Evolutionary conservation across 1,284 basidiomycete genomes (phyloP), one percentile per base, ranked within the genome.

Genomic region (Austroboletus novae-zelandiae): DNA sequence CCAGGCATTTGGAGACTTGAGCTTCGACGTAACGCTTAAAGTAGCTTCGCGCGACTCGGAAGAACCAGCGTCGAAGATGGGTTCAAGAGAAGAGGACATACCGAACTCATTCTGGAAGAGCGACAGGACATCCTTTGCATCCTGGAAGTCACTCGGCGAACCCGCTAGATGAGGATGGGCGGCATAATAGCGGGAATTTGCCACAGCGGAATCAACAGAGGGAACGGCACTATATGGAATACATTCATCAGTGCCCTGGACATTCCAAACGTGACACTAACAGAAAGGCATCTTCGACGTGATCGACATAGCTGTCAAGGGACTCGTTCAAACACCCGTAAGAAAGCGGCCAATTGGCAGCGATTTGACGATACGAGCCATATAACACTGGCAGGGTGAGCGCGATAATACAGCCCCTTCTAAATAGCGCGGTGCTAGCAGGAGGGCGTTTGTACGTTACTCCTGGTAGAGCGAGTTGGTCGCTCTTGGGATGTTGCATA

Each of bases 131-230:
- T 74, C 71, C 57, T 80, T 79, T 5, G 88, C 86, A 52, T 87
- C 84, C 34, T 74, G 68, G 46, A 84, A 74, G 67, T 90, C 89
- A 52, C 79, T 79, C 1, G 69, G 58, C 13, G 84, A 82, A 29
- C 88, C 86, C 4, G 87, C 87, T 42, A 89, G 70, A 67, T 91
- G 89, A 25, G 89, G 87, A 56, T 83, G 79, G 1, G 79, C 79
- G 2, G 84, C 83, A 66, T 79, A 86, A 32, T 70, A 64, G 27
- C 79, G 78, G 27, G 84, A 88, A 8, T 78, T 56, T 17, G 43
- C 48, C 7, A 68, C 25, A 2, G 67, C 65, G 18, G 57, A 65
- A 29, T 65, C 58, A 8, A 53, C 51, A 27, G 58, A 59, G 13
- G 61, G 64, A 23, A 67, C 53, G 4, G 45, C 44, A 30, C 62